Percentiles rank a stretch among this genome's conserved stretches.
These are phyloP conservation scores for Penicillium longicatenatum DNA, from an alignment of 495 filamentous ascomycete genomes.

Conservation along the genomic window DNA sequence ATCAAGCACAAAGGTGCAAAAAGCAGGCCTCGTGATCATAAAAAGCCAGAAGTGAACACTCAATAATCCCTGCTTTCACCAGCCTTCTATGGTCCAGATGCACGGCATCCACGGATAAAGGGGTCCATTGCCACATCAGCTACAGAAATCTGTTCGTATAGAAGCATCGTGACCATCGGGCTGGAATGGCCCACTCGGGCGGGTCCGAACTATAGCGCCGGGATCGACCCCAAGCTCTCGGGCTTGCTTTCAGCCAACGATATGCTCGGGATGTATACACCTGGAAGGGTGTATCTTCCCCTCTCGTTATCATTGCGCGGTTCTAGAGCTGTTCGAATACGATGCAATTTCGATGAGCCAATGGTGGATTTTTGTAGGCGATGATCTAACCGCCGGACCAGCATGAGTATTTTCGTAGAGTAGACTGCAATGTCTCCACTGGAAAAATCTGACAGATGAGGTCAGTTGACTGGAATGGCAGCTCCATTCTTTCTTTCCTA, in stretches of 20 bases:
- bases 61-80: background rate
- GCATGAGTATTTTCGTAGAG: too few species aligned
- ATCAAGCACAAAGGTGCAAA: background rate
- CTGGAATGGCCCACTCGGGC: constrained; percentile 31
- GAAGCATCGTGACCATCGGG: constrained; percentile 9
- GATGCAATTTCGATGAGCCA: too few species aligned
- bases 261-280: too few species aligned
- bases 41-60: background rate
- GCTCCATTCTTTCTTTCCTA: too few species aligned
- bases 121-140: background rate
- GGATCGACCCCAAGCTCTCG: too few species aligned
- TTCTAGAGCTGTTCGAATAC: too few species aligned
- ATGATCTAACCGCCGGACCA: too few species aligned
- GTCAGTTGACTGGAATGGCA: constrained; percentile 10
- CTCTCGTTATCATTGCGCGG: too few species aligned
- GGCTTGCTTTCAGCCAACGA: too few species aligned
- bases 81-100: background rate
- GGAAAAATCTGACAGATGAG: constrained; percentile 14
- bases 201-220: constrained; percentile 27
- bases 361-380: too few species aligned
- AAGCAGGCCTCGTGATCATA: background rate
- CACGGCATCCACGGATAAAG: background rate
- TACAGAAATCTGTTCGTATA: background rate
- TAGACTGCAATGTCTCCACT: background rate
- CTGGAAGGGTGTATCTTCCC: too few species aligned